Conservation (phyloP, 2,329 filamentous ascomycete genomes). For the Colletotrichum sp. region DNA sequence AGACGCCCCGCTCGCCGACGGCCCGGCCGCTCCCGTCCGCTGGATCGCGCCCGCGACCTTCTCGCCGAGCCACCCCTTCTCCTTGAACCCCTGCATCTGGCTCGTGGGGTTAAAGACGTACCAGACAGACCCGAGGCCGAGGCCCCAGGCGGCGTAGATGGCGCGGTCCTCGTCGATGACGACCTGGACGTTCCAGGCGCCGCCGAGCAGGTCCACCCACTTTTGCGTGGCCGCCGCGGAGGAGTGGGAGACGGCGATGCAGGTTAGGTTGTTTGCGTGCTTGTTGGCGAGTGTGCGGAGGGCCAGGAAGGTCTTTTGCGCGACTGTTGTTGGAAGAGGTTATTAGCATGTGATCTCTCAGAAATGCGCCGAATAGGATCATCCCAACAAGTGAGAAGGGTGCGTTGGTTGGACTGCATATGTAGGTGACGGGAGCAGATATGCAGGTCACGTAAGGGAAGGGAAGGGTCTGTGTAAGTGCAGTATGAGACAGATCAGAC, state of each 20-base stretch:
- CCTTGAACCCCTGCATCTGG: conserved; percentile 57
- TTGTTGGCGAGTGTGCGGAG: conserved; percentile 60
- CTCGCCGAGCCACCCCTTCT: conserved; percentile 59
- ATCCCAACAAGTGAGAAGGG: neutral
- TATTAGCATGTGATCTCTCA: neutral
- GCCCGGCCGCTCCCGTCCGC: conserved; percentile 15
- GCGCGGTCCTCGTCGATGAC: conserved; percentile 61
- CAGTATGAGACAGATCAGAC: conserved; percentile 26
- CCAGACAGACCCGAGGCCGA: conserved; percentile 56
- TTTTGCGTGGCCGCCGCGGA: conserved; percentile 59
- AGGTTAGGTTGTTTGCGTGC: conserved; percentile 52
- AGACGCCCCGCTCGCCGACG: neutral
- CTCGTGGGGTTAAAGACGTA: conserved; percentile 59
- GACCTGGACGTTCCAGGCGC: conserved; percentile 60
- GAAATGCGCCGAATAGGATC: neutral
- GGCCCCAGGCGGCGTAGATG: conserved; percentile 64
- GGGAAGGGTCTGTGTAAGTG: neutral
- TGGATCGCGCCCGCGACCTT: conserved; percentile 54
- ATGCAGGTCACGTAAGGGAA: neutral
- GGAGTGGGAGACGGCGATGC: conserved; percentile 65
- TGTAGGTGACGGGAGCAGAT: neutral
- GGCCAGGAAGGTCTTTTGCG: conserved; percentile 61
- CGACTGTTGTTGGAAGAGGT: conserved; percentile 42
- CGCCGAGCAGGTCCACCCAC: conserved; percentile 63
- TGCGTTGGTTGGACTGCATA: neutral